phyloP scores from a whole-genome alignment of 2,329 filamentous ascomycete genomes.

The Verruconis gallopava region DNA sequence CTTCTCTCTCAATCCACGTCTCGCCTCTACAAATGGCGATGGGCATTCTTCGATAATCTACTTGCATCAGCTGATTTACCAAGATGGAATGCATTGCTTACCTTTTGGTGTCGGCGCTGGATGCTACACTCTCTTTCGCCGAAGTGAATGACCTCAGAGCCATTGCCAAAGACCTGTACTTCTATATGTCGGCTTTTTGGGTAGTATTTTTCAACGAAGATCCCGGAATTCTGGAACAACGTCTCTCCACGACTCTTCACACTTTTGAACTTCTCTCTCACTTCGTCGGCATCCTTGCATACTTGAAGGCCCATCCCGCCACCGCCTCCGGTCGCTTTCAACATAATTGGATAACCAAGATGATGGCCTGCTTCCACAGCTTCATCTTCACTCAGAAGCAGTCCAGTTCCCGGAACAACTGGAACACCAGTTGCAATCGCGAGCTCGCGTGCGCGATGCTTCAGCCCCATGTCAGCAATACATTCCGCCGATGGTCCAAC shows the following conservation, averaged over 20 bases:
- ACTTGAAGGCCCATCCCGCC: constrained; percentile 79
- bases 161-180: constrained; percentile 82
- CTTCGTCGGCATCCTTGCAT: constrained; percentile 55
- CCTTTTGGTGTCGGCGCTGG: constrained; percentile 75
- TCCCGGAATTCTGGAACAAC: constrained; percentile 71
- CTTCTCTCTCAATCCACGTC: constrained; percentile 45
- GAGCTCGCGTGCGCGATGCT: constrained; percentile 43
- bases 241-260: constrained; percentile 64
- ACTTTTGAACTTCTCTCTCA: constrained; percentile 54
- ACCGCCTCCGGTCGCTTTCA: constrained; percentile 53
- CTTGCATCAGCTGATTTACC: constrained; percentile 30
- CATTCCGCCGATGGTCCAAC: constrained; percentile 42
- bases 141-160: constrained; percentile 67
- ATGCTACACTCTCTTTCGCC: constrained; percentile 83
- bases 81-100: not conserved
- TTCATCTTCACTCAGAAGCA: constrained; percentile 35
- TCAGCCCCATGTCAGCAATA: constrained; percentile 46
- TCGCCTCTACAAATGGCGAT: constrained; percentile 48
- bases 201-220: constrained; percentile 77
- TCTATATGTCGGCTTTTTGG: constrained; percentile 72
- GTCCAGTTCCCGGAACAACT: constrained; percentile 41
- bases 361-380: constrained; percentile 30
- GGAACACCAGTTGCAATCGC: constrained; percentile 40
- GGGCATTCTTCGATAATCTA: constrained; percentile 81
- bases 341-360: constrained; percentile 40